Evolutionary conservation across 257 asterid genomes (phyloP).

Genomic region (Penstemon barbatus): DNA sequence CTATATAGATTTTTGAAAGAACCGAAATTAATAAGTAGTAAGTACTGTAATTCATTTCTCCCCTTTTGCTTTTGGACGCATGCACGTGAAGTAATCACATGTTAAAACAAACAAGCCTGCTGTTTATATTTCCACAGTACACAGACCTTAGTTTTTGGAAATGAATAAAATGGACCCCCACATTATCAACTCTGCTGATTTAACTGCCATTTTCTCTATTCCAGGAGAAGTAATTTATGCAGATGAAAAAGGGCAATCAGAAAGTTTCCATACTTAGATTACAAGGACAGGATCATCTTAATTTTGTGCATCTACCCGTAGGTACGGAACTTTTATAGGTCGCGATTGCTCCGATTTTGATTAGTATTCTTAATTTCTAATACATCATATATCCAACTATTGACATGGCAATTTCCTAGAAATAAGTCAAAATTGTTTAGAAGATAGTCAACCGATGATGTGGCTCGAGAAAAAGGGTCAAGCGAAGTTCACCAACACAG

Average conservation of each 20-base stretch:
- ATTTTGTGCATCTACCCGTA: neutral
- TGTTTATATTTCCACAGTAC: neutral
- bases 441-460: too few relatives aligned
- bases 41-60: neutral
- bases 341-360: neutral
- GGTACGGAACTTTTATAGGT: too few relatives aligned
- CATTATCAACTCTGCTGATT: slow-evolving; percentile 14
- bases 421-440: too few relatives aligned
- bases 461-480: too few relatives aligned
- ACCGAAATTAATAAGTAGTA: neutral
- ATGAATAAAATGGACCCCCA: slow-evolving; percentile 9
- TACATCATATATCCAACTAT: too few relatives aligned
- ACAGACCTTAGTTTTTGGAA: neutral
- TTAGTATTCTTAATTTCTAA: neutral
- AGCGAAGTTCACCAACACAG: too few relatives aligned
- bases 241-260: neutral
- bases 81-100: neutral
- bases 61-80: neutral
- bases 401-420: too few relatives aligned
- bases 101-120: neutral
- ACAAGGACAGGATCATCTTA: slow-evolving; percentile 7
- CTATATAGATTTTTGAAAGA: neutral
- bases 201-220: neutral
- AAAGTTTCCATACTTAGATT: slow-evolving; percentile 19
- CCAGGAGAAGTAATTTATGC: neutral